Evolutionary conservation across 2,329 filamentous ascomycete genomes (phyloP).

Genomic region (Myriosclerotinia curreyana): DNA sequence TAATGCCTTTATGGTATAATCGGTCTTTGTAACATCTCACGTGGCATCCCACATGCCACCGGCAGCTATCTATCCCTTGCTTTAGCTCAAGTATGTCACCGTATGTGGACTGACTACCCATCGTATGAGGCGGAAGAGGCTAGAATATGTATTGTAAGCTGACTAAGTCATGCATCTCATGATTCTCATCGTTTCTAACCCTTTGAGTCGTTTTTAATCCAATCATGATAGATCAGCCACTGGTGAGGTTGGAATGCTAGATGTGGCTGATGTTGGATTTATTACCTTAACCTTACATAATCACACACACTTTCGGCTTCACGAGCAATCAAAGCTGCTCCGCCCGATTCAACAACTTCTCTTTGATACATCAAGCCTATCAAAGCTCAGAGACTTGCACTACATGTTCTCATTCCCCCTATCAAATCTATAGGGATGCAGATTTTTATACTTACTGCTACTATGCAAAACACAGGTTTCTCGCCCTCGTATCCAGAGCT

Average conservation of each 20-base stretch:
- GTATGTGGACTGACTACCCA: too few species aligned
- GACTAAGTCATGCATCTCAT: background rate
- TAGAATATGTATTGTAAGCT: background rate
- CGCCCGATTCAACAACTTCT: background rate
- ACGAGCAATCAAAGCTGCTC: background rate
- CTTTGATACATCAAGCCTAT: background rate
- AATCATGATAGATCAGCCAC: background rate
- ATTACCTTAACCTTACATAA: too few species aligned
- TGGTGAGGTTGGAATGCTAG: background rate
- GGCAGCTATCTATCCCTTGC: constrained; percentile 1
- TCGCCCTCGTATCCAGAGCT: background rate
- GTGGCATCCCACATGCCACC: constrained; percentile 8
- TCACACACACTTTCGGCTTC: background rate
- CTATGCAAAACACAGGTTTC: background rate
- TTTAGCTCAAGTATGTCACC: background rate
- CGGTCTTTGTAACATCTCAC: background rate
- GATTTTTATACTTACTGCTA: background rate
- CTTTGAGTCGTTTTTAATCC: background rate
- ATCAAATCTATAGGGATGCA: background rate
- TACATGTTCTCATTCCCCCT: background rate
- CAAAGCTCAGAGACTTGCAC: background rate
- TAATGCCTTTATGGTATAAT: background rate
- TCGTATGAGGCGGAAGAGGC: too few species aligned
- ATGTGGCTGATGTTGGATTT: background rate
- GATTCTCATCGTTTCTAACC: background rate